Evolutionary conservation across 768 basidiomycete species (phyloP), one percentile per base, ranked within the genome.

Genomic region (Austroboletus eburneus): DNA sequence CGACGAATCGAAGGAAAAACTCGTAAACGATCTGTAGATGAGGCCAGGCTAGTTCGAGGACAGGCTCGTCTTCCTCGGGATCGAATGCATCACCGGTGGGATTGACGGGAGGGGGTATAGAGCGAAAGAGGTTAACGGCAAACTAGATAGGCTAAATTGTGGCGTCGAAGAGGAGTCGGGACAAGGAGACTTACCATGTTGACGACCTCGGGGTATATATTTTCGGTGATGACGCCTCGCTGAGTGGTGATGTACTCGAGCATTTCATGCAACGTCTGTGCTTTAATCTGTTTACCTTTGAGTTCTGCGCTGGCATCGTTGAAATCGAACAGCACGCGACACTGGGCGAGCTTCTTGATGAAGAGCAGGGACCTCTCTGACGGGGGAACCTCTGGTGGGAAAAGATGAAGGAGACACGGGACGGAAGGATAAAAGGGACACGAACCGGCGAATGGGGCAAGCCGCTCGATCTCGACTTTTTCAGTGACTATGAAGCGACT

Each of bases 1-100:
- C 96, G 49, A 99, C 89, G 63, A 99, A 99, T 32, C 96, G 87
- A 25, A 99, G 84, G 81, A 99, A 99, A 70, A 99, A 97, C 69
- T 99, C 96, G 72, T 99, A 99, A 43, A 99, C 96, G 56, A 99
- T 94, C 67, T 99, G 94, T 46, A 99, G 79, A 67, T 99, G 96
- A 33, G 96, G 96, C 96, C 96, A 99, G 22, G 96, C 96, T 47
- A 98, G 87, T 65, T 99, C 96, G 49, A 99, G 79, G 3, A 99
- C 96, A 7, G 96, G 96, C 55, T 99, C 96, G 59, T 99, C 96
- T 71, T 99, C 96, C 69, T 99, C 96, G 18, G 96, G 96, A 65
- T 99, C 96, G 64, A 96, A 99, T 2, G 95, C 96, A 66, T 99
- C 96, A 44, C 96, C 96, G 12, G 84, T 89, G 5, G 96, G 96